Evolutionary conservation across 345 rosid species (phyloP).

Genomic region (Capsella bursapastoris): DNA sequence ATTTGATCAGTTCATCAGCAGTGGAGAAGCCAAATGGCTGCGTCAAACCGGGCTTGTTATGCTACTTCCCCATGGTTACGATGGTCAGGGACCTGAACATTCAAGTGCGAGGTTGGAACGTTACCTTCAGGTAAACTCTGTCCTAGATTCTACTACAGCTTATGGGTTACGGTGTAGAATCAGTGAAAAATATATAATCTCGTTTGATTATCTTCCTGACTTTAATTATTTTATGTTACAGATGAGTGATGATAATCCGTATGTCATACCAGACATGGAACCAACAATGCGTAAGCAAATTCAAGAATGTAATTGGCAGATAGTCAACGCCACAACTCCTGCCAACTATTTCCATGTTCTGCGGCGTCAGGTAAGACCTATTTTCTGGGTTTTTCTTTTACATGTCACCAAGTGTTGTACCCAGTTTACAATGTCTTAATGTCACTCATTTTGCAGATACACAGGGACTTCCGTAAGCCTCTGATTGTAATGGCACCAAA

Average conservation of each 20-base stretch:
- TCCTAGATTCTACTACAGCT: not conserved
- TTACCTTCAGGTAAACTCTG: constrained; percentile 68
- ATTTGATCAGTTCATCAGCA: constrained; percentile 78
- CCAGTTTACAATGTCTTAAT: constrained; percentile 11
- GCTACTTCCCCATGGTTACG: constrained; percentile 84
- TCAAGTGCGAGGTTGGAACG: constrained; percentile 84
- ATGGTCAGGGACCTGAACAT: constrained; percentile 91
- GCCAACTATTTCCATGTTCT: constrained; percentile 87
- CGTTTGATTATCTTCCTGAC: not conserved
- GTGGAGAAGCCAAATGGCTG: constrained; percentile 88
- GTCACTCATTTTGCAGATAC: constrained; percentile 54
- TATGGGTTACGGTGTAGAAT: not conserved
- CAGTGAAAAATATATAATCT: not conserved
- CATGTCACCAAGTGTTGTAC: constrained; percentile 7
- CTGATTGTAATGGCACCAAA: constrained; percentile 86
- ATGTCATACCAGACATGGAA: constrained; percentile 83
- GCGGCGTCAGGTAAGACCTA: constrained; percentile 70
- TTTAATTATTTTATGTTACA: constrained; percentile 41
- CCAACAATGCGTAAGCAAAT: constrained; percentile 76
- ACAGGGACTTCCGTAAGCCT: constrained; percentile 94
- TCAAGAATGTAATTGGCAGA: constrained; percentile 89
- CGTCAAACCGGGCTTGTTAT: constrained; percentile 81
- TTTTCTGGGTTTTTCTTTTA: constrained; percentile 5
- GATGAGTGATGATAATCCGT: constrained; percentile 92
- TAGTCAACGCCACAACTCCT: constrained; percentile 88